Evolutionary conservation across 805 yeast species (phyloP).

Genomic region (Yarrowia bubula): DNA sequence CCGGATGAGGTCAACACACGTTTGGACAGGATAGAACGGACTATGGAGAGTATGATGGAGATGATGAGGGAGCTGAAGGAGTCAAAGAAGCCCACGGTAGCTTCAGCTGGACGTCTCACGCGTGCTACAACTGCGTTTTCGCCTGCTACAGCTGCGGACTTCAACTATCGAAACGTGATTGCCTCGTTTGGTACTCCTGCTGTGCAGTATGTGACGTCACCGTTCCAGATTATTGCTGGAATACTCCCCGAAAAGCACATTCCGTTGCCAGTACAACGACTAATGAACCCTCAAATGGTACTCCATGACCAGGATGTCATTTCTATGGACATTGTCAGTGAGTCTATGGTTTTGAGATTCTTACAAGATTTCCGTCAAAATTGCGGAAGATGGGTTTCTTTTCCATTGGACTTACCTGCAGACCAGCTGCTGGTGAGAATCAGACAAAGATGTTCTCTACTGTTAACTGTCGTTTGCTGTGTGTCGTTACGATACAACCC

Average conservation of each 20-base stretch:
- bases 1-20: conserved; percentile 31
- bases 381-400: conserved; percentile 76
- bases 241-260: conserved; percentile 38
- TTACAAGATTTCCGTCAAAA: conserved; percentile 60
- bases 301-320: conserved; percentile 49
- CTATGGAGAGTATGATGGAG: conserved; percentile 24
- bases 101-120: not conserved
- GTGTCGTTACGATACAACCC: conserved; percentile 56
- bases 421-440: conserved; percentile 51
- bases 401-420: conserved; percentile 55
- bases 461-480: conserved; percentile 66
- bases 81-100: not conserved
- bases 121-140: not conserved
- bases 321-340: conserved; percentile 48
- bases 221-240: conserved; percentile 45
- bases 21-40: conserved; percentile 32
- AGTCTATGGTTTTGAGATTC: conserved; percentile 49
- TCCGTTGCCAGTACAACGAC: conserved; percentile 43
- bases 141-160: not conserved
- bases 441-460: conserved; percentile 51
- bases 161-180: conserved; percentile 22
- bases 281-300: conserved; percentile 38
- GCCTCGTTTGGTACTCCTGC: conserved; percentile 42
- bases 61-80: conserved; percentile 18
- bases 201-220: conserved; percentile 44